Evolutionary conservation across 768 basidiomycete genomes (phyloP).

Genomic region (Amanita phalloides): DNA sequence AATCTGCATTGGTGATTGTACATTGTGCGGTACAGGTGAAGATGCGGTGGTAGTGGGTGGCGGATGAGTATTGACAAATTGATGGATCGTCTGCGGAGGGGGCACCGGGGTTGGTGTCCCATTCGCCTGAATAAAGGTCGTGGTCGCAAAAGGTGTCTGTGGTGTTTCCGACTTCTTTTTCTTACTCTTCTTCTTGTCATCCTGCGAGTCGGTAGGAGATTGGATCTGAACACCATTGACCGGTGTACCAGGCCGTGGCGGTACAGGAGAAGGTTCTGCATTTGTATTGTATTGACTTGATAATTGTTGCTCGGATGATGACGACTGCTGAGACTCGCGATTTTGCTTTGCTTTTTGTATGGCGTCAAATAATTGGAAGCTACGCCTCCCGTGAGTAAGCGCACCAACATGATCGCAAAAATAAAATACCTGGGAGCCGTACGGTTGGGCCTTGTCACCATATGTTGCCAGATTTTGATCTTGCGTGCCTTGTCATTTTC

Average conservation of each 20-base stretch:
- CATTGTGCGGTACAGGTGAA: constrained; percentile 11
- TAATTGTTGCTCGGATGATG: constrained; percentile 13
- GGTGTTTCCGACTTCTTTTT: constrained; percentile 16
- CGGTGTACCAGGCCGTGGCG: constrained; percentile 19
- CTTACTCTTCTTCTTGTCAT: constrained; percentile 16
- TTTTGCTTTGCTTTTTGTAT: constrained; percentile 20
- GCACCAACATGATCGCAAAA: constrained; percentile 2
- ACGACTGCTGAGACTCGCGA: constrained; percentile 17
- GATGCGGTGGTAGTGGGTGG: constrained; percentile 17
- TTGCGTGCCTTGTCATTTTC: constrained; percentile 66
- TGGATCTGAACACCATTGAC: constrained; percentile 18
- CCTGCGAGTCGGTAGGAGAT: constrained; percentile 19
- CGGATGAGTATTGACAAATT: constrained; percentile 24
- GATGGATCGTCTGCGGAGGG: constrained; percentile 18
- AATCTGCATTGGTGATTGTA: constrained; percentile 9
- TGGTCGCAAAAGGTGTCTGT: constrained; percentile 16
- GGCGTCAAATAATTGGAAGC: constrained; percentile 50
- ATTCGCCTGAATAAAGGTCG: constrained; percentile 17
- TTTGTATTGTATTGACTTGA: constrained; percentile 6
- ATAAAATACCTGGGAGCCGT: constrained; percentile 38
- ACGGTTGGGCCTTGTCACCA: constrained; percentile 48
- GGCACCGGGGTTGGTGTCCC: constrained; percentile 24
- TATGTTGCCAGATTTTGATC: constrained; percentile 68
- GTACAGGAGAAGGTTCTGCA: constrained; percentile 13
- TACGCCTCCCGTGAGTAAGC: constrained; percentile 13